Conservation (phyloP, 768 basidiomycete species). For the Boletellus emodensis region DNA sequence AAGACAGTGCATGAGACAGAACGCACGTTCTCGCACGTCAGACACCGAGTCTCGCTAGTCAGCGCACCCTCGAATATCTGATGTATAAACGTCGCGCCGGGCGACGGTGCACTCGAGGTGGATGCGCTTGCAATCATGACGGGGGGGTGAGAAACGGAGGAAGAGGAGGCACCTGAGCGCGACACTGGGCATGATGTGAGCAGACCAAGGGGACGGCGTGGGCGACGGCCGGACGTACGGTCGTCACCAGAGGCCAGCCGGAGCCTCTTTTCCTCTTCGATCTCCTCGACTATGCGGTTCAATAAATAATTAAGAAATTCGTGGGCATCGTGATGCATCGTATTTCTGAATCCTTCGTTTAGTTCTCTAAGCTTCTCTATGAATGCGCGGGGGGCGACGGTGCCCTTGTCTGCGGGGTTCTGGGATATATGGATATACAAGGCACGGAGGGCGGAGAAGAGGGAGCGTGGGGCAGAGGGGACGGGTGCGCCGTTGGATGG, state of each 20-base stretch:
- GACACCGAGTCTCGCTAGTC: conserved; percentile 95
- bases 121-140: conserved; percentile 42
- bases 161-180: conserved; percentile 54
- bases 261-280: conserved; percentile 65
- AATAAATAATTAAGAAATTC: conserved; percentile 95
- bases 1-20: neutral
- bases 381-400: conserved; percentile 85
- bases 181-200: conserved; percentile 43
- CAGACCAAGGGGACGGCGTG: conserved; percentile 4
- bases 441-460: conserved; percentile 92
- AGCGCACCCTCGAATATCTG: conserved; percentile 88
- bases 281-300: conserved; percentile 91
- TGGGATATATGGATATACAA: conserved; percentile 80
- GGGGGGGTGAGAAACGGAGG: conserved; percentile 41
- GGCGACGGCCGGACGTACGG: conserved; percentile 43
- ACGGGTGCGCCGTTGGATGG: conserved; percentile 35
- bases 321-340: conserved; percentile 97
- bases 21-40: conserved; percentile 94
- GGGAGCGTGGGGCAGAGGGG: conserved; percentile 61
- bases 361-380: conserved; percentile 91
- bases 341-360: conserved; percentile 86
- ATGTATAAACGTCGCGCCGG: conserved; percentile 77
- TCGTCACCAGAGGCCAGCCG: conserved; percentile 53
- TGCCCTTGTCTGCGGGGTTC: conserved; percentile 76
- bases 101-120: conserved; percentile 44